Conservation (phyloP, 2,329 filamentous ascomycete genomes). For the Colletotrichum sidae region DNA sequence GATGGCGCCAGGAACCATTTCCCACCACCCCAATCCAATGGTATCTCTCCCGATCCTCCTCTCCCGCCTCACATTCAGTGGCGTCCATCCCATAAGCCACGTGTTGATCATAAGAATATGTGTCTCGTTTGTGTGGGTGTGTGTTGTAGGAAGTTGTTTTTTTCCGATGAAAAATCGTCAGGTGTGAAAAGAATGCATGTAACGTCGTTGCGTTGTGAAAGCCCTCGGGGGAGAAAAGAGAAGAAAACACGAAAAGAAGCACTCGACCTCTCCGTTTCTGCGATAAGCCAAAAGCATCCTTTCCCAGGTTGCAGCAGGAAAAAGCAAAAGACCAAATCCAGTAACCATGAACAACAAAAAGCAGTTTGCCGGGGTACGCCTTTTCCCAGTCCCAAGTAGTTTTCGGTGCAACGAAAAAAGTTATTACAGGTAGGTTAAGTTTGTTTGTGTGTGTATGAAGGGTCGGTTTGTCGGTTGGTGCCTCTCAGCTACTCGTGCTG, state of each 20-base stretch:
- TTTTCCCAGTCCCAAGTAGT: not conserved
- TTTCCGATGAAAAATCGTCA: constrained; percentile 19
- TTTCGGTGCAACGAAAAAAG: constrained; percentile 27
- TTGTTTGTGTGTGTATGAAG: not conserved
- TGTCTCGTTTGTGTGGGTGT: constrained; percentile 16
- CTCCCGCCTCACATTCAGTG: constrained; percentile 1
- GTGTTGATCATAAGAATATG: constrained; percentile 8
- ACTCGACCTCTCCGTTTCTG: constrained; percentile 6
- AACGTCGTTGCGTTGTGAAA: constrained; percentile 12
- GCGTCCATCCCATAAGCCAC: too few species aligned
- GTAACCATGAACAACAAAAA: constrained; percentile 1
- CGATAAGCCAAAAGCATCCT: constrained; percentile 23
- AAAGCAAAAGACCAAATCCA: not conserved
- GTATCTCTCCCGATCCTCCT: not conserved
- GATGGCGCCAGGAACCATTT: too few species aligned
- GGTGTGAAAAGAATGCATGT: constrained; percentile 21
- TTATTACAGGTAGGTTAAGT: constrained; percentile 31
- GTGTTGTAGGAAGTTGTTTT: constrained; percentile 3
- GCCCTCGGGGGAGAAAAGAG: too few species aligned
- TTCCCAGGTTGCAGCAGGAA: not conserved
- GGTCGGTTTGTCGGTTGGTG: constrained; percentile 7
- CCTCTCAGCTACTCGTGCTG: not conserved
- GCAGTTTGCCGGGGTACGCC: constrained; percentile 28
- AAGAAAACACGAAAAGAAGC: not conserved
- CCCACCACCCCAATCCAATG: too few species aligned